Percentiles rank a stretch among this genome's conserved stretches.
phyloP scores from a whole-genome alignment of 2,329 filamentous ascomycete genomes.

The Stagonosporopsis cucurbitacearum region DNA sequence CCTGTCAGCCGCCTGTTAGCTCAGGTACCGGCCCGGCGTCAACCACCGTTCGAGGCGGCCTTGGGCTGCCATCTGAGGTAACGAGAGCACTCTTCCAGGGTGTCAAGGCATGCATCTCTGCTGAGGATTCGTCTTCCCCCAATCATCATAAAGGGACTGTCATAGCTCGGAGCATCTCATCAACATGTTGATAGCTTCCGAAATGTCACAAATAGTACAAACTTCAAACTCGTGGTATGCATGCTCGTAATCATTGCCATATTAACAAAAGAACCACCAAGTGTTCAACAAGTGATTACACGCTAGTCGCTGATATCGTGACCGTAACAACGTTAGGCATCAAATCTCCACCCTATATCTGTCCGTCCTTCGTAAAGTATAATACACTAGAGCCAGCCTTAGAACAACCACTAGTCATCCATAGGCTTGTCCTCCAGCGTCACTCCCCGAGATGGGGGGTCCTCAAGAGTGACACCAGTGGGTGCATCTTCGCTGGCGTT shows the following conservation, averaged over 20 bases:
- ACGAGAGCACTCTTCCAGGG: not conserved
- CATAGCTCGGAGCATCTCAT: too few relatives aligned
- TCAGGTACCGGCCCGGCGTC: conserved; percentile 4
- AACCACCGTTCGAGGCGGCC: conserved; percentile 4
- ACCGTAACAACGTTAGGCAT: conserved; percentile 17
- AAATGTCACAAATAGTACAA: not conserved
- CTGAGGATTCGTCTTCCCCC: not conserved
- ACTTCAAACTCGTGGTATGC: not conserved
- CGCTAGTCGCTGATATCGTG: conserved; percentile 20
- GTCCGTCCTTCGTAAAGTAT: conserved; percentile 11
- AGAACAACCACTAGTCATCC: conserved; percentile 64
- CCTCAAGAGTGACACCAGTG: conserved; percentile 68
- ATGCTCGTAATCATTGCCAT: conserved; percentile 33
- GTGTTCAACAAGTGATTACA: conserved; percentile 11
- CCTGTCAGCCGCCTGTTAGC: conserved; percentile 2
- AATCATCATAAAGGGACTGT: not conserved
- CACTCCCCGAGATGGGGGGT: conserved; percentile 59
- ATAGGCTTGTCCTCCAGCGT: conserved; percentile 78
- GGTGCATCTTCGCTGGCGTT: conserved; percentile 44
- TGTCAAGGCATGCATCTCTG: not conserved
- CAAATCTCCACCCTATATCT: conserved; percentile 16
- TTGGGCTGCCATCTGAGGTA: not conserved
- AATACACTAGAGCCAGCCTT: conserved; percentile 7
- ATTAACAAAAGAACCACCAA: conserved; percentile 25
- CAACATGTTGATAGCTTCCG: too few relatives aligned